These are phyloP conservation scores for Puccinia triticina DNA, from an alignment of 1,284 basidiomycete genomes.

Conservation along the genomic window DNA sequence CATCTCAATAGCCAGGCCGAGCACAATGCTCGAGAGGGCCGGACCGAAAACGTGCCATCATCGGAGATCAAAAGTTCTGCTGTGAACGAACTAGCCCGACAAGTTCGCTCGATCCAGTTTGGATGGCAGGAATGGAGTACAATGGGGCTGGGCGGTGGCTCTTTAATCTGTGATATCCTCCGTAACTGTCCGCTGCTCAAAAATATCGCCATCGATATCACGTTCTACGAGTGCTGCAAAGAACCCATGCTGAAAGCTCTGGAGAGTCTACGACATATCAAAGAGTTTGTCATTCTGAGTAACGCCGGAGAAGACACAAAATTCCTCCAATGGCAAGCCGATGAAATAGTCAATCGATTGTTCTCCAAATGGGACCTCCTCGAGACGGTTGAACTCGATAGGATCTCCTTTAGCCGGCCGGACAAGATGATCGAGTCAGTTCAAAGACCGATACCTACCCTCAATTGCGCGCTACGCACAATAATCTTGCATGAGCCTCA, in stretches of 20 bases:
- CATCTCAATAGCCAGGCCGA: too few species aligned
- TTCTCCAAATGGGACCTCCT: slow-evolving; percentile 4
- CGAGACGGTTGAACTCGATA: not conserved
- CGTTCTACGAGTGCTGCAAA: not conserved
- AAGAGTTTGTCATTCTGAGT: not conserved
- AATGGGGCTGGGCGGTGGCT: not conserved
- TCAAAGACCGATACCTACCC: not conserved
- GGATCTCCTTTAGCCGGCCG: not conserved
- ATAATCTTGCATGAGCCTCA: not conserved
- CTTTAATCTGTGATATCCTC: not conserved
- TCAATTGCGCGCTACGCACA: not conserved
- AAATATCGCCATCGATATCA: not conserved
- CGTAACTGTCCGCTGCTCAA: not conserved
- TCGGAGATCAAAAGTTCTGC: too few species aligned
- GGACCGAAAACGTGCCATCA: too few species aligned
- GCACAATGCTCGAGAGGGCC: too few species aligned
- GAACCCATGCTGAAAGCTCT: slow-evolving; percentile 11
- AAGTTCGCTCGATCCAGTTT: slow-evolving; percentile 10
- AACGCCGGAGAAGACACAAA: too few species aligned
- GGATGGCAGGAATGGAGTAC: not conserved
- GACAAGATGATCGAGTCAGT: not conserved
- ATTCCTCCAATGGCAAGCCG: not conserved
- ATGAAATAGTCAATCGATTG: not conserved
- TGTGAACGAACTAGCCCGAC: not conserved
- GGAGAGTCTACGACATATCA: not conserved